Evolutionary conservation across 352 stramenopile species (phyloP), one percentile per base, ranked within the genome.

Genomic region (Pythium apleroticum): DNA sequence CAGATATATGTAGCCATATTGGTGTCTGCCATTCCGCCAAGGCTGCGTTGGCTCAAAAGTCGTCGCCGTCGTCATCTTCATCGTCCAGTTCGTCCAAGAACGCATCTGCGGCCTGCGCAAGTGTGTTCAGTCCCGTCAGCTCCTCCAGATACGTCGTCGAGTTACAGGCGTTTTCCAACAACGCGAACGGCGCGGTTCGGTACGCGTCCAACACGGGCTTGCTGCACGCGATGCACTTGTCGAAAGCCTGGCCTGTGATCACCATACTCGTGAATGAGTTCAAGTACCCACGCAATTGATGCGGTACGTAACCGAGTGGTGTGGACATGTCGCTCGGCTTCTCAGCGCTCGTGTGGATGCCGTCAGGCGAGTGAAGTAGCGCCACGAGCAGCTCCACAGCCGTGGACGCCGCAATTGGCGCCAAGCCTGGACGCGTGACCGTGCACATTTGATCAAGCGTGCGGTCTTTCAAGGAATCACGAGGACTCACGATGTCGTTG

Each of bases 361-460:
- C 78, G 14, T 90, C 66, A 6, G 91, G 84, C 20, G 98, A 95
- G 60, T 99, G 97, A 55, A 99, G 82, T 33, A 99, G 72, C 8
- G 90, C 89, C 11, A 99, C 95, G 20, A 98, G 82, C 35, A 99
- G 73, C 66, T 99, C 98, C 0, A 98, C 97, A 0, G 96, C 96
- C 31, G 98, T 98, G 3, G 90, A 90, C 31, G 91, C 85, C 17
- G 95, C 94, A 30, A 98, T 97, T 3, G 91, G 89, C 7, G 93
- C 90, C 14, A 99, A 80, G 8, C 98, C 98, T 5, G 98, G 97
- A 14, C 98, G 83, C 33, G 98, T 99, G 2, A 99, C 97, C 1
- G 98, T 99, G 71, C 98, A 99, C 88, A 99, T 98, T 84, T 99
- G 97, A 74, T 99, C 98, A 12, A 99, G 61, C 9, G 97, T 99